A percentile compares a stretch with the other conserved stretches of the same genome.
Evolutionary conservation across 1,284 basidiomycete species (phyloP).

Genomic region (Apiotrichum akiyoshidainum): DNA sequence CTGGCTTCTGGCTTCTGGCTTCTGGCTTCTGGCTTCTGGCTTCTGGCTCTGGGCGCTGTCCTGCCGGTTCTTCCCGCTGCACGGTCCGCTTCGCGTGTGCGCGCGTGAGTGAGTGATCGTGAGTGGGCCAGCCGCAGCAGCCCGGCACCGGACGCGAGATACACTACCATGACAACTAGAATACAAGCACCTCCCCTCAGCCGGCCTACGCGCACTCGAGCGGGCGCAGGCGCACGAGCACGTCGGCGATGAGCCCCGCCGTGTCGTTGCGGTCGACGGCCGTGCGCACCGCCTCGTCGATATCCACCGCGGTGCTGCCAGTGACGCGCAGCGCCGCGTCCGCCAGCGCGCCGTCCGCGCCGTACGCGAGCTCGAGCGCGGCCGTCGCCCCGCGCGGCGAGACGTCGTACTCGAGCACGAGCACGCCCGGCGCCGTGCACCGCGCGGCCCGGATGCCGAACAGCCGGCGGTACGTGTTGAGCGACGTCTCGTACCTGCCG

Average conservation of each 20-base stretch:
- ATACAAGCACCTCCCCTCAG: too few species aligned
- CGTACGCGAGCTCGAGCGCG: slow-evolving; percentile 30
- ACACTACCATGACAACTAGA: too few species aligned
- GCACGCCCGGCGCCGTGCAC: too few species aligned
- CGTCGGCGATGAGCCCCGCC: slow-evolving; percentile 64
- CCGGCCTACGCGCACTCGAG: neutral
- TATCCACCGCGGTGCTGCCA: slow-evolving; percentile 53
- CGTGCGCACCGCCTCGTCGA: slow-evolving; percentile 61
- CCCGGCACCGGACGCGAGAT: too few species aligned
- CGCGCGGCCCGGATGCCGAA: slow-evolving; percentile 61
- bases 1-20: too few species aligned
- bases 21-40: too few species aligned
- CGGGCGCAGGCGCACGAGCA: slow-evolving; percentile 56
- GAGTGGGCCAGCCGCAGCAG: too few species aligned
- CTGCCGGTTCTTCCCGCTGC: too few species aligned
- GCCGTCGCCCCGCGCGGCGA: slow-evolving; percentile 12
- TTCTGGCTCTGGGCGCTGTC: too few species aligned
- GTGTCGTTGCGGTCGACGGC: slow-evolving; percentile 67
- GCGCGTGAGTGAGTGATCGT: too few species aligned
- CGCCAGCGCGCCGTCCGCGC: slow-evolving; percentile 35
- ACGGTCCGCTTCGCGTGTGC: too few species aligned
- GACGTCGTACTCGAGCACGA: slow-evolving; percentile 62
- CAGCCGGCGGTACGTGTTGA: slow-evolving; percentile 63
- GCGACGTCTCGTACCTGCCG: slow-evolving; percentile 70
- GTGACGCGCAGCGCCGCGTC: slow-evolving; percentile 17